Percentiles rank a stretch among this genome's conserved stretches.
Conservation (phyloP, 768 basidiomycete genomes). For the Lactarius psammicola region DNA sequence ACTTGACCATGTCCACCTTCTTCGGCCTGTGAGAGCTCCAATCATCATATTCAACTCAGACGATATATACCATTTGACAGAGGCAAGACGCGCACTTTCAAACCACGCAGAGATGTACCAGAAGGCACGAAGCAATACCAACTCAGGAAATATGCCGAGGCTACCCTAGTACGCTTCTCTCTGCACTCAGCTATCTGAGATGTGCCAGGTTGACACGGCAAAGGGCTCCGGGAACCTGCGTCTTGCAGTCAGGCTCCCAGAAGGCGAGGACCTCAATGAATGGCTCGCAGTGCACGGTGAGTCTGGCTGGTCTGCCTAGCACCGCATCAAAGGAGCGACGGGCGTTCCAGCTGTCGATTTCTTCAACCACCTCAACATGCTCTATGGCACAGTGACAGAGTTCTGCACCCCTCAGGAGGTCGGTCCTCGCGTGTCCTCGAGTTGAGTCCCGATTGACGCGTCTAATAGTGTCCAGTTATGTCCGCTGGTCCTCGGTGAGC, state of each 20-base stretch:
- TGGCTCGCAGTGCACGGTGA: constrained; percentile 99
- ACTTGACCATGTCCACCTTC: constrained; percentile 71
- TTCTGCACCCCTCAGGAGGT: constrained; percentile 96
- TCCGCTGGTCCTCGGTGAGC: constrained; percentile 88
- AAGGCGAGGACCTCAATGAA: constrained; percentile 95
- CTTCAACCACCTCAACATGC: constrained; percentile 99
- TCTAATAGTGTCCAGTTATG: constrained; percentile 85
- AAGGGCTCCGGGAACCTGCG: constrained; percentile 96
- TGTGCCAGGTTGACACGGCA: constrained; percentile 1
- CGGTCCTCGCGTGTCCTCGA: constrained; percentile 28
- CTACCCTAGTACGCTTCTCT: constrained; percentile 68
- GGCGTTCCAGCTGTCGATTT: constrained; percentile 84
- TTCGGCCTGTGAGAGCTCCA: constrained; percentile 71
- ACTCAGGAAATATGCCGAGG: constrained; percentile 94
- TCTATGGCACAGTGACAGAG: constrained; percentile 97
- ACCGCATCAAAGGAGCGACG: neutral
- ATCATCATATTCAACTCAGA: neutral
- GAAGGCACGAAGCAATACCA: constrained; percentile 98
- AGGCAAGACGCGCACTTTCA: constrained; percentile 92
- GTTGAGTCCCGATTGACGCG: neutral
- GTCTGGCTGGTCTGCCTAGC: constrained; percentile 14
- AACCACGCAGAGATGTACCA: constrained; percentile 90
- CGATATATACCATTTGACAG: constrained; percentile 40
- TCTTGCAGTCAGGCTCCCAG: constrained; percentile 88
- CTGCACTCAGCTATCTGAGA: neutral